Conservation (phyloP, 1,284 basidiomycete genomes). For the Ganoderma multipileum region DNA sequence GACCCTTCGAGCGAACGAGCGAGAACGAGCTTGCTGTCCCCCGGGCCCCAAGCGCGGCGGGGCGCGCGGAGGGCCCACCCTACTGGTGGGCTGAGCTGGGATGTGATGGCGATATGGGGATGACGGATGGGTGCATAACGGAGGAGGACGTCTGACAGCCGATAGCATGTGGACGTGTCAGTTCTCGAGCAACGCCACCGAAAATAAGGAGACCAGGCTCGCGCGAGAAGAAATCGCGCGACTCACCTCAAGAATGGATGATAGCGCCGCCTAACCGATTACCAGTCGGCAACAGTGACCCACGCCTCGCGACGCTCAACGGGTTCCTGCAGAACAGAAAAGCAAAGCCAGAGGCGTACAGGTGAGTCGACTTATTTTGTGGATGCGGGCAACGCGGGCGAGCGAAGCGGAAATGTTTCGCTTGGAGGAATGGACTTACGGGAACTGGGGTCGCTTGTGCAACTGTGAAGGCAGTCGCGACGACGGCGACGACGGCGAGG, state of each 20-base stretch:
- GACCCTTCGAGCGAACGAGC: not conserved
- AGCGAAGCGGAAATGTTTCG: not conserved
- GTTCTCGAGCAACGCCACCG: slow-evolving; percentile 1
- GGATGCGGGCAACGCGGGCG: not conserved
- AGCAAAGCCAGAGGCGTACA: not conserved
- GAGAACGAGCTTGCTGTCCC: not conserved
- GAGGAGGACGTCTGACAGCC: not conserved
- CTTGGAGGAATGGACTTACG: slow-evolving; percentile 13
- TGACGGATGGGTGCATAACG: not conserved
- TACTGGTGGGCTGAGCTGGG: not conserved
- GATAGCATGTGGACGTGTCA: not conserved
- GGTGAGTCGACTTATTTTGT: not conserved
- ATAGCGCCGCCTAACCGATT: slow-evolving; percentile 4
- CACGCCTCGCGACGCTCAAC: slow-evolving; percentile 29
- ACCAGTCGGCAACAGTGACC: slow-evolving; percentile 32
- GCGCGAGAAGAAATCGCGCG: too few species aligned
- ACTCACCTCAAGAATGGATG: slow-evolving; percentile 12
- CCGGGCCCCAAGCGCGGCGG: not conserved
- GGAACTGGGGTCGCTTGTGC: slow-evolving; percentile 28
- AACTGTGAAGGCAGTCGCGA: slow-evolving; percentile 24
- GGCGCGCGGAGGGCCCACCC: not conserved
- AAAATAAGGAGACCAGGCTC: not conserved
- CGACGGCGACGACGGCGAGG: slow-evolving; percentile 26
- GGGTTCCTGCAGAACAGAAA: not conserved
- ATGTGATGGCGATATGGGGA: not conserved